Evolutionary conservation across 2,329 filamentous ascomycete genomes (phyloP), one percentile per base, ranked within the genome.

Genomic region (Colletotrichum sp.): DNA sequence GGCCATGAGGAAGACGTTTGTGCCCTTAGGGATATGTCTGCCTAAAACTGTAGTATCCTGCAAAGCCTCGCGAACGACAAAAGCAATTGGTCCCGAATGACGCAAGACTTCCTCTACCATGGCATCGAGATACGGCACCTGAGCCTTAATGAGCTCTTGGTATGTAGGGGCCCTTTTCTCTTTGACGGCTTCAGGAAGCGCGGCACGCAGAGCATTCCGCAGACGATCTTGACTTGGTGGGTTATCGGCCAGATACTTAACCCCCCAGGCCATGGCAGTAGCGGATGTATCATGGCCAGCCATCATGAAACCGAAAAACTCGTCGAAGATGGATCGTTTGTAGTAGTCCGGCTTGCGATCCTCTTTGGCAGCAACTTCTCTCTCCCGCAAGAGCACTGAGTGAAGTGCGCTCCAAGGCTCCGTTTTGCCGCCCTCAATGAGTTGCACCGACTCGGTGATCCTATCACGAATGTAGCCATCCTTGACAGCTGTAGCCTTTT

Each of bases 21-120:
- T 85, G 9, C 82, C 84, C 64, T 82, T 81, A 4, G 85, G 84
- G 15, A 86, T 78, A 2, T 59, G 71, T 34, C 79, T 79, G 4
- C 84, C 84, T 7, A 85, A 72, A 1, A 86, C 80, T 3, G 80
- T 73, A 0, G 84, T 84, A 63, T 86, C 83, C 32, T 78, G 77
- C 27, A 76, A 44, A 12, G 82, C 78, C 22, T 77, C 44, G 4
- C 81, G 82, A 5, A 72, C 70, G 1, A 81, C 79, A 36, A 79
- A 72, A 30, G 79, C 59, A 12, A 80, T 75, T 11, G 69, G 44
- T 8, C 67, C 61, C 1, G 78, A 73, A 25, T 79, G 77, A 4
- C 84, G 83, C 12, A 83, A 75, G 8, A 81, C 79, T 77, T 86
- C 83, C 62, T 84, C 81, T 3, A 84, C 74, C 4, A 81, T 59